Conservation (phyloP, 257 asterid species). For the Capsicum chinense region DNA sequence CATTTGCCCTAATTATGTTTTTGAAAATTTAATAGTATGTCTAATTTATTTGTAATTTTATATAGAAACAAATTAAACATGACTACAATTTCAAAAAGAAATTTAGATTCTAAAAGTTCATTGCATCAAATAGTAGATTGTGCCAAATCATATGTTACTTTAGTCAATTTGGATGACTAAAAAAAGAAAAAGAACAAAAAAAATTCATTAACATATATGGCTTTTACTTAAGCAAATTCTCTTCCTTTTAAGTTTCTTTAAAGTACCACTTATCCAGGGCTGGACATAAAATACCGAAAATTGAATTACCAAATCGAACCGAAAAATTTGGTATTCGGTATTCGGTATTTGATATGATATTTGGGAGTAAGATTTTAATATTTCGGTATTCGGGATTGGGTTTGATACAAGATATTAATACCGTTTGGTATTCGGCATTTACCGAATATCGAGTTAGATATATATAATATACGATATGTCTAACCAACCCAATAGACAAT, state of each 20-base stretch:
- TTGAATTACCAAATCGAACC: too few relatives aligned
- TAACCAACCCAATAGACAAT: too few relatives aligned
- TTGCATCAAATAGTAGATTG: neutral
- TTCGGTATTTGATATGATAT: too few relatives aligned
- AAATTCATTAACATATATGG: neutral
- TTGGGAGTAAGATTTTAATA: too few relatives aligned
- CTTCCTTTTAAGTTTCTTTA: neutral
- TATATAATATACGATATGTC: too few relatives aligned
- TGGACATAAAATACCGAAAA: too few relatives aligned
- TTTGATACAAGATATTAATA: too few relatives aligned
- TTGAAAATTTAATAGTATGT: neutral
- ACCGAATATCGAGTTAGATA: too few relatives aligned
- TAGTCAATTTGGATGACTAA: constrained; percentile 11
- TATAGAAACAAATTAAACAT: neutral
- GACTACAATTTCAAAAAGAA: neutral
- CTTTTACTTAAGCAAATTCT: neutral
- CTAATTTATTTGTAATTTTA: neutral
- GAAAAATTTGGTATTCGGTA: too few relatives aligned
- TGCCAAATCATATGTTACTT: neutral
- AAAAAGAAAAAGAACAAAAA: constrained; percentile 22
- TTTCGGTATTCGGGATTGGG: too few relatives aligned
- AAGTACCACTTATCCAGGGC: neutral
- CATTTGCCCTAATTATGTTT: constrained; percentile 27
- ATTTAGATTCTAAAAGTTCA: neutral
- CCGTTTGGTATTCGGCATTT: too few relatives aligned